phyloP scores from a whole-genome alignment of 169 alveolate species.

The Plasmodium gonderi region DNA sequence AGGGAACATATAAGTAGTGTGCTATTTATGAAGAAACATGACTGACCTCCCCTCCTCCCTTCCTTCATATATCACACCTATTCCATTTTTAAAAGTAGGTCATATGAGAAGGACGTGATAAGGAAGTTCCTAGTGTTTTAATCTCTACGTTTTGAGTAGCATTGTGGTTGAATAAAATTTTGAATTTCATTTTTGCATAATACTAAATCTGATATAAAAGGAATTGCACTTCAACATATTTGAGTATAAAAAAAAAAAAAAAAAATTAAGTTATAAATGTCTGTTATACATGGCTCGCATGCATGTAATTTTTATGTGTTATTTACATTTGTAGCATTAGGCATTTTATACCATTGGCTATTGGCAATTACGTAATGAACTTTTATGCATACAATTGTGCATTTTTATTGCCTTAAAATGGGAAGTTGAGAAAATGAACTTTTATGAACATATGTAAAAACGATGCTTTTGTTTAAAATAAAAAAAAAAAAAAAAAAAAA shows the following conservation, averaged over 20 bases:
- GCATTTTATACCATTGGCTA: too few relatives aligned
- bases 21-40: too few relatives aligned
- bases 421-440: neutral
- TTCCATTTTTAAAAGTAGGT: too few relatives aligned
- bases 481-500: neutral
- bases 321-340: too few relatives aligned
- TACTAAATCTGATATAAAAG: neutral
- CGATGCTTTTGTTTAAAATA: slow-evolving; percentile 17
- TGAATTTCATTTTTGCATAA: neutral
- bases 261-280: too few relatives aligned
- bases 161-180: neutral
- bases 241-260: neutral
- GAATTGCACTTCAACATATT: neutral
- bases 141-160: neutral
- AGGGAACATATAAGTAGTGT: too few relatives aligned
- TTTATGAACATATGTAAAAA: slow-evolving; percentile 50
- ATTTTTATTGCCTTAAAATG: neutral
- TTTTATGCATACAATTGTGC: neutral
- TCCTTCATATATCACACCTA: too few relatives aligned
- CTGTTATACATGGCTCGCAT: too few relatives aligned
- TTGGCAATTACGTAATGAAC: neutral
- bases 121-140: too few relatives aligned
- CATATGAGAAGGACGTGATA: too few relatives aligned
- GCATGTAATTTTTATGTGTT: too few relatives aligned
- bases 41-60: too few relatives aligned